Evolutionary conservation across 192 early-diverging fungal species (phyloP).

Genomic region (Coemansia sp.): DNA sequence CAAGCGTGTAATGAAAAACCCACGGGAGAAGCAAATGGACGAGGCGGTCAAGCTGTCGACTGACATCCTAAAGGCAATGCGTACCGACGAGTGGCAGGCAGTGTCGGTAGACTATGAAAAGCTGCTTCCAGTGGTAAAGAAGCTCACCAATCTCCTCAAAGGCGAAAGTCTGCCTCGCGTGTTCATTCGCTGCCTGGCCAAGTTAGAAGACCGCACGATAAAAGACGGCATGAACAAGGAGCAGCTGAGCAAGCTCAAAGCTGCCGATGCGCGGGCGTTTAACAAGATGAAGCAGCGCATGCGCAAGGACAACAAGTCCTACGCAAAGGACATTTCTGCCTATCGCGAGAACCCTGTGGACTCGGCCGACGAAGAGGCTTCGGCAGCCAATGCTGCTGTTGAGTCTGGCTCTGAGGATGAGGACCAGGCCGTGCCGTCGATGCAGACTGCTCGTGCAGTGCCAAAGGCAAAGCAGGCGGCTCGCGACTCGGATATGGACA

Average conservation of each 20-base stretch:
- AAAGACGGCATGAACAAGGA: constrained; percentile 68
- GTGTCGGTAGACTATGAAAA: constrained; percentile 78
- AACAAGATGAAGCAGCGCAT: constrained; percentile 92
- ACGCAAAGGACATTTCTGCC: constrained; percentile 68
- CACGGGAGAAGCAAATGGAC: constrained; percentile 78
- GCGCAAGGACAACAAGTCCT: constrained; percentile 82
- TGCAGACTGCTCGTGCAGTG: neutral
- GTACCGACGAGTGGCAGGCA: constrained; percentile 85
- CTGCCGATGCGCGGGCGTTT: constrained; percentile 74
- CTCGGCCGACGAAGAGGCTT: constrained; percentile 40
- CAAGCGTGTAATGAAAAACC: constrained; percentile 75
- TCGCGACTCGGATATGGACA: constrained; percentile 16
- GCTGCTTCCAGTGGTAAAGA: constrained; percentile 66
- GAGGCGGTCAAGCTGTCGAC: constrained; percentile 71
- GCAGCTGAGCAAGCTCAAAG: constrained; percentile 81
- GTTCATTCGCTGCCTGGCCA: constrained; percentile 54
- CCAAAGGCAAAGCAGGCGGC: constrained; percentile 1
- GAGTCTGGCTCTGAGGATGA: constrained; percentile 27
- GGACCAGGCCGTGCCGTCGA: constrained; percentile 20
- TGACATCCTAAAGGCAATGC: constrained; percentile 69
- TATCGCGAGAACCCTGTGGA: constrained; percentile 56
- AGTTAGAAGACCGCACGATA: constrained; percentile 72
- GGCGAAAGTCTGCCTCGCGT: constrained; percentile 27
- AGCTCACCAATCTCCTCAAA: constrained; percentile 48
- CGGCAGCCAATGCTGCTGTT: constrained; percentile 4